Percentiles rank a stretch among this genome's conserved stretches.
Conservation (phyloP, 495 filamentous ascomycete genomes). For the Pseudotulostoma volvatum region DNA sequence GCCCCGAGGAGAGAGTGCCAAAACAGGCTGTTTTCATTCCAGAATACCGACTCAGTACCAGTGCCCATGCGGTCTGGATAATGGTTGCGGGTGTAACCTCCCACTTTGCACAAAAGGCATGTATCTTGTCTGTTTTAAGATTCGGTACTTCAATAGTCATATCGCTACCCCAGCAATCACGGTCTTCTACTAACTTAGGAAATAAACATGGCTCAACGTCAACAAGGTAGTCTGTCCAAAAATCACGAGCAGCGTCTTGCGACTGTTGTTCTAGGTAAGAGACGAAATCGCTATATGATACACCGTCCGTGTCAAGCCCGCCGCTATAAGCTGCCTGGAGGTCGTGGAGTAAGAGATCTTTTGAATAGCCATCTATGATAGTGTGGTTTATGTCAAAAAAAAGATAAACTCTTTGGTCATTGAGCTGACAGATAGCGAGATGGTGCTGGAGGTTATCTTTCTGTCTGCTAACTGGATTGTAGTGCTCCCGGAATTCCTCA, state of each 20-base stretch:
- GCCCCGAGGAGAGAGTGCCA: slow-evolving; percentile 17
- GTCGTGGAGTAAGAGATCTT: slow-evolving; percentile 11
- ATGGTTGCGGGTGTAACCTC: slow-evolving; percentile 15
- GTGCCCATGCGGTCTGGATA: slow-evolving; percentile 26
- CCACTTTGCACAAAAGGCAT: slow-evolving; percentile 9
- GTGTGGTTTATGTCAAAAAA: slow-evolving; percentile 33
- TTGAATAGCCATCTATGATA: slow-evolving; percentile 15
- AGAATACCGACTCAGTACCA: slow-evolving; percentile 25
- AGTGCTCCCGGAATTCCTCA: neutral
- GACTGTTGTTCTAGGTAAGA: slow-evolving; percentile 16
- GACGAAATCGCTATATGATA: slow-evolving; percentile 27
- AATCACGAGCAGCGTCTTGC: slow-evolving; percentile 13
- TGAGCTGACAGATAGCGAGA: slow-evolving; percentile 27
- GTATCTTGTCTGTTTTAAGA: neutral
- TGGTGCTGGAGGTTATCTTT: slow-evolving; percentile 27
- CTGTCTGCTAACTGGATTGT: slow-evolving; percentile 4
- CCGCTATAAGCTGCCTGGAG: slow-evolving; percentile 18
- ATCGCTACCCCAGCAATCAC: neutral
- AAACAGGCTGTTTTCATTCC: slow-evolving; percentile 25
- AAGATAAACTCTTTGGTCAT: slow-evolving; percentile 19
- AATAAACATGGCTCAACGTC: slow-evolving; percentile 26
- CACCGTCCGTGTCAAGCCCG: slow-evolving; percentile 3
- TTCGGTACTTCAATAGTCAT: slow-evolving; percentile 3
- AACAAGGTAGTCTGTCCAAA: slow-evolving; percentile 25
- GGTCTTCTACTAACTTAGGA: slow-evolving; percentile 12